Conservation (phyloP, 2,329 filamentous ascomycete genomes). For the Fusarium hainanense region DNA sequence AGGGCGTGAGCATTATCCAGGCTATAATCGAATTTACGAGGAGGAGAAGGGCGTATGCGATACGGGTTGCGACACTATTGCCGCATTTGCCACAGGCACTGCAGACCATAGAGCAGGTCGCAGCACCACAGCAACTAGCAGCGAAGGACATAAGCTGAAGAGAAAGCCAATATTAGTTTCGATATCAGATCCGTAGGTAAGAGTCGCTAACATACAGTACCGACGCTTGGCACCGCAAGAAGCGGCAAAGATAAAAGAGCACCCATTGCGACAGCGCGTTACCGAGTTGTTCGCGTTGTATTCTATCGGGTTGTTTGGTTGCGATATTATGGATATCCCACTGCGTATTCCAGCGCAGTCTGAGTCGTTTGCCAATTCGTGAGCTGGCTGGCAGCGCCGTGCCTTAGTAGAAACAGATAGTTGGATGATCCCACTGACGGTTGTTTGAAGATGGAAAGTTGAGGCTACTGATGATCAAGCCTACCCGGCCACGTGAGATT, state of each 20-base stretch:
- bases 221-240: constrained; percentile 85
- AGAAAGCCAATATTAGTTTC: constrained; percentile 10
- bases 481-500: constrained; percentile 43
- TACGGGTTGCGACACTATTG: constrained; percentile 96
- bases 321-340: neutral
- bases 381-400: neutral
- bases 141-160: constrained; percentile 77
- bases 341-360: neutral
- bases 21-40: constrained; percentile 96
- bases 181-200: neutral
- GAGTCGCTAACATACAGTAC: constrained; percentile 73
- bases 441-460: constrained; percentile 32
- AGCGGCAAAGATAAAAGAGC: constrained; percentile 90
- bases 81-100: constrained; percentile 96
- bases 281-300: neutral
- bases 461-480: constrained; percentile 27
- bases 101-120: constrained; percentile 95
- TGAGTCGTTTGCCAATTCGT: neutral
- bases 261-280: constrained; percentile 72
- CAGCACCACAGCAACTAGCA: constrained; percentile 94
- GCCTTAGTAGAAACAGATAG: neutral
- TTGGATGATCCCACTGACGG: neutral
- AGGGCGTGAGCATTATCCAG: constrained; percentile 99
- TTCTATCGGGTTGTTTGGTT: neutral
- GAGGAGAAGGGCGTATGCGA: constrained; percentile 94